Conservation (phyloP, 176 grass and related monocot species). For the Aechmea fasciata region DNA sequence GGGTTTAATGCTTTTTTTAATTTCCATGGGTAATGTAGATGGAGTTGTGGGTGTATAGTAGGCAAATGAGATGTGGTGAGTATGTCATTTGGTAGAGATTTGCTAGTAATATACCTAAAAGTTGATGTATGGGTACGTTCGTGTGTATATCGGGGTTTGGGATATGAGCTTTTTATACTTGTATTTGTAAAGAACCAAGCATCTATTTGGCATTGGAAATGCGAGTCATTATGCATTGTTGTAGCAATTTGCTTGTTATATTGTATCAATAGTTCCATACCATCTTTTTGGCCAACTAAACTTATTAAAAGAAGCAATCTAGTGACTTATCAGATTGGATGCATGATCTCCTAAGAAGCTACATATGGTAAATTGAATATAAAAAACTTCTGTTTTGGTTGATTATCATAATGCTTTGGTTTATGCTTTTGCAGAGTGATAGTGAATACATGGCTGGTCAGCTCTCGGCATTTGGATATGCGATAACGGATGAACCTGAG, state of each 20-base stretch:
- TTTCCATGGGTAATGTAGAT: background rate
- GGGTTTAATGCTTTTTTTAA: background rate
- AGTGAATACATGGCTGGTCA: slow-evolving; percentile 97
- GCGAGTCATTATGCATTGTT: no score
- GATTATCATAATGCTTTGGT: background rate
- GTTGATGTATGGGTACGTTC: no score
- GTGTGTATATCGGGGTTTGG: no score
- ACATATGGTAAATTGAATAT: no score
- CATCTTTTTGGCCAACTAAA: no score
- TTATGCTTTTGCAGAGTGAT: slow-evolving; percentile 56
- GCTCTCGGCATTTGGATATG: slow-evolving; percentile 86
- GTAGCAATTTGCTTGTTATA: no score
- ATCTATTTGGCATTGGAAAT: background rate
- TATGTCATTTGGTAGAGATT: background rate
- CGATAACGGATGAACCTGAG: slow-evolving; percentile 62
- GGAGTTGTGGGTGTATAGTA: background rate
- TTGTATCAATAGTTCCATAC: no score
- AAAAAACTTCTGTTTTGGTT: background rate
- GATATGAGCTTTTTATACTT: background rate
- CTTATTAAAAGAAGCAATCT: no score
- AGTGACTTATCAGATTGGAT: no score
- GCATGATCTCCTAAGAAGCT: no score
- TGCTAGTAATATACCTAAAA: background rate
- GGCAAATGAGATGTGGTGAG: background rate
- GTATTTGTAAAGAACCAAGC: background rate